phyloP scores from a whole-genome alignment of 2,329 filamentous ascomycete species.

The Trichophyton benhamiae region DNA sequence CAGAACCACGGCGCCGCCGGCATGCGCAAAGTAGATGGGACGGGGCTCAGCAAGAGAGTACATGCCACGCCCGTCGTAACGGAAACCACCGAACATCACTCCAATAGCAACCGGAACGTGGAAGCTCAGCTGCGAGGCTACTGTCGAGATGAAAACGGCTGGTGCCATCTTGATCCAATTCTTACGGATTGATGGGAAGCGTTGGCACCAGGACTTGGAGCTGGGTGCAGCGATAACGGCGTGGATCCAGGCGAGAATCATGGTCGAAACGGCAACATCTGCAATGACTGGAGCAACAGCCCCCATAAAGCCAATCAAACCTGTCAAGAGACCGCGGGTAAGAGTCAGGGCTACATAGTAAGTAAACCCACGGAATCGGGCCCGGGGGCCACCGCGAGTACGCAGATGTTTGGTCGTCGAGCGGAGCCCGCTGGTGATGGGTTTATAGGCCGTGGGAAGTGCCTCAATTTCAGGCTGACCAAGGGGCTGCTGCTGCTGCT shows the following conservation, averaged over 20 bases:
- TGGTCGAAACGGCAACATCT: conserved; percentile 51
- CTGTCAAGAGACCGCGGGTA: conserved; percentile 32
- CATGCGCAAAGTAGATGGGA: conserved; percentile 26
- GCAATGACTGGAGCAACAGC: conserved; percentile 45
- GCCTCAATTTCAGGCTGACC: conserved; percentile 32
- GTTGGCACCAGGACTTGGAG: conserved; percentile 51
- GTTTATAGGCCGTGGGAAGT: conserved; percentile 39
- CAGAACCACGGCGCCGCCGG: conserved; percentile 16
- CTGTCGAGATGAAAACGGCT: conserved; percentile 49
- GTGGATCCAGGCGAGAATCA: conserved; percentile 72
- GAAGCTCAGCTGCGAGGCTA: conserved; percentile 40
- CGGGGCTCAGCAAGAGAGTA: conserved; percentile 20
- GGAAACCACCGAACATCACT: conserved; percentile 33
- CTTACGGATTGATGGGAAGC: conserved; percentile 51
- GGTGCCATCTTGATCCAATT: conserved; percentile 60
- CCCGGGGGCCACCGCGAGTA: conserved; percentile 49
- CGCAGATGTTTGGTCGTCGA: conserved; percentile 49
- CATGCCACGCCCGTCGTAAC: conserved; percentile 28
- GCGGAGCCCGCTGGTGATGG: conserved; percentile 50
- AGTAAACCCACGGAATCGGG: conserved; percentile 57
- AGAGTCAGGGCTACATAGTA: conserved; percentile 39
- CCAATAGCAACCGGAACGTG: conserved; percentile 35
- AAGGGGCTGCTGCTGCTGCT: conserved; percentile 16
- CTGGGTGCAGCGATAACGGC: conserved; percentile 64
- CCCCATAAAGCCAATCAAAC: conserved; percentile 34